Evolutionary conservation across 768 basidiomycete species (phyloP), one percentile per base, ranked within the genome.

Genomic region (Erythrobasidium yunnanense): DNA sequence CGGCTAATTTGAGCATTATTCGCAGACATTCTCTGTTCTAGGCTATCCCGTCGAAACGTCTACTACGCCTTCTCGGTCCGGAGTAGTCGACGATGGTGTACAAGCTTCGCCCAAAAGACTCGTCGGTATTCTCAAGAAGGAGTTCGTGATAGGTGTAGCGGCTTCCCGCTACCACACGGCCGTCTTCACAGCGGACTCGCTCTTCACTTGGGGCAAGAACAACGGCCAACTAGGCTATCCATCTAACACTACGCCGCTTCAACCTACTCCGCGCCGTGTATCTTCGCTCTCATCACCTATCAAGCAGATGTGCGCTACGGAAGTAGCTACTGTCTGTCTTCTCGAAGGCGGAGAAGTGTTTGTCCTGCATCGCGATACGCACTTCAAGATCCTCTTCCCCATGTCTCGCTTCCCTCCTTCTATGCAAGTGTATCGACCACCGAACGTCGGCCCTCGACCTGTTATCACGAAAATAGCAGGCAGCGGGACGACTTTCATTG

Each of bases 151-250:
- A 29, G 95, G 93, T 29, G 81, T 95, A 6, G 87, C 91, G 0
- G 90, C 92, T 0, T 88, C 86, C 70, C 86, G 88, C 73, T 84
- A 82, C 22, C 86, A 90, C 17, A 90, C 88, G 15, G 90, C 84
- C 4, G 81, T 90, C 1, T 91, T 81, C 74, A 90, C 89, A 0
- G 72, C 68, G 20, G 77, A 78, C 27, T 66, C 75, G 2, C 73
- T 79, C 2, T 79, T 73, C 73, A 77, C 78, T 0, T 97, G 91
- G 91, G 95, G 95, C 0, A 88, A 86, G 25, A 95, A 96, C 75
- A 81, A 81, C 45, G 95, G 95, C 0, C 95, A 99, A 74, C 80
- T 97, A 2, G 92, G 91, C 84, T 67, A 57, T 47, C 53, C 68
- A 1, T 45, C 66, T 4, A 55, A 63, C 0, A 69, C 70, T 2